These are phyloP conservation scores for Aspergillus brunneoviolaceus DNA, from an alignment of 2,329 filamentous ascomycete species.

Conservation along the genomic window DNA sequence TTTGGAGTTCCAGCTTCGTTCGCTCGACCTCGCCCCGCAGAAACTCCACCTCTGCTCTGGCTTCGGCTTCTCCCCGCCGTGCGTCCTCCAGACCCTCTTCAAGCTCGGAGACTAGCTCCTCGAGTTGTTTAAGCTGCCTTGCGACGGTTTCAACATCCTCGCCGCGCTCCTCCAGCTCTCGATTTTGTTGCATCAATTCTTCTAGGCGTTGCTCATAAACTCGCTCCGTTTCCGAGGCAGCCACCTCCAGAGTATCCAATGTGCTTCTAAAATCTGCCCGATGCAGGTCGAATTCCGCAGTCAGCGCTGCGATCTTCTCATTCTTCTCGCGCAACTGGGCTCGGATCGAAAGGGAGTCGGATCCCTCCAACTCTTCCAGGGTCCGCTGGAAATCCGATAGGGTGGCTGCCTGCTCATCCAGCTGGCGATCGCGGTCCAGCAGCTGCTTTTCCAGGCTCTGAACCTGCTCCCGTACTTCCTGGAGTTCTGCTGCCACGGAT, in stretches of 20 bases:
- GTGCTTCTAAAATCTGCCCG: slow-evolving; percentile 95
- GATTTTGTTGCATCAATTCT: slow-evolving; percentile 72
- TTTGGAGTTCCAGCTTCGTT: slow-evolving; percentile 79
- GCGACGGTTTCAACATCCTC: slow-evolving; percentile 92
- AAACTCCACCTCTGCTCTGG: slow-evolving; percentile 93
- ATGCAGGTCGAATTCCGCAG: slow-evolving; percentile 90
- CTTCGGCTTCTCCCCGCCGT: slow-evolving; percentile 88
- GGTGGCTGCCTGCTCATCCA: slow-evolving; percentile 82
- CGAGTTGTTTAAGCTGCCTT: slow-evolving; percentile 86
- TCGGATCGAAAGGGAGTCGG: slow-evolving; percentile 73
- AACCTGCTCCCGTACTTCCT: slow-evolving; percentile 66
- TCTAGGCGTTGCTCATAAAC: slow-evolving; percentile 73
- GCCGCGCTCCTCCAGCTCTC: slow-evolving; percentile 76
- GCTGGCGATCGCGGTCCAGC: slow-evolving; percentile 78
- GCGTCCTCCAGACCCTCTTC: slow-evolving; percentile 97
- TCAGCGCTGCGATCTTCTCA: slow-evolving; percentile 90
- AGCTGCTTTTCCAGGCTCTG: slow-evolving; percentile 71
- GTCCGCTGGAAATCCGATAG: slow-evolving; percentile 88
- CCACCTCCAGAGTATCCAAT: slow-evolving; percentile 93
- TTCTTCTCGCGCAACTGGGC: slow-evolving; percentile 90
- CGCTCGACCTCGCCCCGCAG: slow-evolving; percentile 91
- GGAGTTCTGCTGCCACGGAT: slow-evolving; percentile 28
- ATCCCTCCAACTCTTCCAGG: slow-evolving; percentile 77
- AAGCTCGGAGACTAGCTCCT: slow-evolving; percentile 93
- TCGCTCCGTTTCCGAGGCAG: slow-evolving; percentile 87